Base-by-base conservation (phyloP, 345 rosid genomes). In the Gossypium turneri region DNA sequence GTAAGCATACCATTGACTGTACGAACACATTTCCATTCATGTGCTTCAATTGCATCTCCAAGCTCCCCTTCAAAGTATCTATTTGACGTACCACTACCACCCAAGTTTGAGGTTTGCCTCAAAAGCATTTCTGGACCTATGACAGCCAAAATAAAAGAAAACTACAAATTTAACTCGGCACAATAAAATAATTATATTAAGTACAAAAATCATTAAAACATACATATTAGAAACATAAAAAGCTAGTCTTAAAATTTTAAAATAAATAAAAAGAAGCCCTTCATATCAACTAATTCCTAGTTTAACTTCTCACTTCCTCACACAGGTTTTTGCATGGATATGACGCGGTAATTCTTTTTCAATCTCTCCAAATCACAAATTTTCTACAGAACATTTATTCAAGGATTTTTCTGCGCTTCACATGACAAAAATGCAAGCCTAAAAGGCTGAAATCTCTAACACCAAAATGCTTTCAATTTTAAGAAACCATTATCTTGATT, bases 81-180 rank as follows among this genome's bases (percentile, higher is more conserved):
- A 75, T 86, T 90, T 17, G 72, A 65, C 51, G 82, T 63, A 56
- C 22, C 77, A 76, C 78, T 79, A 57, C 78, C 80, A 75, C 67
- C 83, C 86, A 92, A 80, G 78, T 69, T 76, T 62, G 98, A 91
- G 57, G 95, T 87, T 77, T 90, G 94, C 75, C 87, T 85, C 76
- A 94, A 79, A 83, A 94, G 97, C 80, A 82, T 76, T 83, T 91
- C 98, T 24, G 98, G 95, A 79, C 98, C 98, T 94, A 83, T 79
- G 64, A 84, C 22, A 75, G 60, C 38, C 27, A 59, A 55, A 77
- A 74, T 24, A 68, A 69, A 58, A 69, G 41, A 75, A 74, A 20
- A 62, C 60, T 72, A 24, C 47, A 52, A 25, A 34, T 19, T 52
- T n/a, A 29, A 7, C 15, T 52, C 20, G 6, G 58, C 45, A 27